Conservation (phyloP, 768 basidiomycete species). For the Mycena galericulata region DNA sequence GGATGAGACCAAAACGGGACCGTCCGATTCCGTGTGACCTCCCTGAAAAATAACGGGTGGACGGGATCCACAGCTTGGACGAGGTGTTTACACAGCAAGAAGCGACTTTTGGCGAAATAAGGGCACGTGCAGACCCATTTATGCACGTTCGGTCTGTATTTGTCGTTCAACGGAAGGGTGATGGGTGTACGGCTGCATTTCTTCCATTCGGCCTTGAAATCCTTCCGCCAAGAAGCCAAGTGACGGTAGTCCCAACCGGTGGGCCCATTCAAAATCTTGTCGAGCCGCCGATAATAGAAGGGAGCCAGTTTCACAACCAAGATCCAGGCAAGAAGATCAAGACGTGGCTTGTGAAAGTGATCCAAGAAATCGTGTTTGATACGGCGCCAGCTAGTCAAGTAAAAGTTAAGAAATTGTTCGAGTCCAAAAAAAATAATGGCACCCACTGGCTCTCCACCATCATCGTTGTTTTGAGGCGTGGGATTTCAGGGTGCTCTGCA, state of each 20-base stretch:
- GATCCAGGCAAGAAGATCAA: constrained; percentile 29
- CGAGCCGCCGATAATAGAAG: constrained; percentile 24
- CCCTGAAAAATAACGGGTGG: constrained; percentile 31
- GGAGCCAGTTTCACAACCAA: constrained; percentile 23
- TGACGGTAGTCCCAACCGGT: constrained; percentile 19
- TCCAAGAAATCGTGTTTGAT: constrained; percentile 47
- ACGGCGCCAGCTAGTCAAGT: neutral
- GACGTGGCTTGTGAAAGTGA: constrained; percentile 24
- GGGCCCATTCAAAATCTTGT: neutral
- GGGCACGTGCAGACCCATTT: constrained; percentile 35
- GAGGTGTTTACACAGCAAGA: constrained; percentile 40
- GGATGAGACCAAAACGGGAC: constrained; percentile 36
- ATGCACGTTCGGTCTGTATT: constrained; percentile 28
- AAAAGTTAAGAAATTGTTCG: too few relatives aligned
- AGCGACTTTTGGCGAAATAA: constrained; percentile 28
- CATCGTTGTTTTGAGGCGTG: constrained; percentile 27
- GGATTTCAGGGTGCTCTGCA: constrained; percentile 5
- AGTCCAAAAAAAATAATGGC: too few relatives aligned
- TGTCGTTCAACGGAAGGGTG: constrained; percentile 17
- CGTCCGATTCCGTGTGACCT: constrained; percentile 28
- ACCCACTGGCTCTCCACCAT: constrained; percentile 26
- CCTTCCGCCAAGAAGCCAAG: constrained; percentile 33
- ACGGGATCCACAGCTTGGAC: constrained; percentile 32
- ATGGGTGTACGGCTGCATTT: constrained; percentile 19
- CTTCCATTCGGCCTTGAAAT: constrained; percentile 31